Evolutionary conservation across 306 rosid species (phyloP), one percentile per base, ranked within the genome.

Genomic region (Trifolium repens): DNA sequence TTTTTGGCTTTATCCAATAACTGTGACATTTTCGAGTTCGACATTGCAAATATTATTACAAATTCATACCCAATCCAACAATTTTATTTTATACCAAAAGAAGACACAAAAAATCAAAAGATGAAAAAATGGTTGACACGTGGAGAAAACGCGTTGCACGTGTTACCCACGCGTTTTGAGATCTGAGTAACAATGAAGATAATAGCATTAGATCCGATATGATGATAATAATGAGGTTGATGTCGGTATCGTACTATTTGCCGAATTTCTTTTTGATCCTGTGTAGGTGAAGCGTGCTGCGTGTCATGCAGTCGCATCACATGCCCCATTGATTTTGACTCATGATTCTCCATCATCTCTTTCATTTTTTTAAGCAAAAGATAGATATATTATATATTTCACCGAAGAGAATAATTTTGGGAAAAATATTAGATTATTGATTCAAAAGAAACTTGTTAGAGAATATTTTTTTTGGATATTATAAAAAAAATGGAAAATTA

Each of bases 1-100:
- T 69, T 78, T 76, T 86, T 91, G 16, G 94, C 97, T 76, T 87
- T 90, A 17, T 79, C 88, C 17, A 94, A 0, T n/a, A 91, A 70
- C 82, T 82, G 59, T 50, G 90, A 65, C 96, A 94, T 94, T 60
- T 71, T 79, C 39, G 58, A 17, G 43, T 71, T 77, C 32, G 58
- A 17, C 55, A 12, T 62, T 22, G 62, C 61, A 17, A 24, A 2
- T 9, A 75, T 27, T 52, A 72, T 40, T 19, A 71, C 13, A 72
- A 67, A 22, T 55, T 62, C 73, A 7, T 40, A 65, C 78, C n/a
- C 34, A n/a, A n/a, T 81, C 3, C 12, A 53, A 40, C 5, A 9
- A 70, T 53, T 71, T 71, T 65, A 66, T 70, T 58, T 0, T 13
- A 12, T 13, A 12, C 13, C 24, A 12, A 42, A n/a, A 12, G n/a